phyloP scores from a whole-genome alignment of 371 early-diverging fungal species.

The Rhizopus delemar region DNA sequence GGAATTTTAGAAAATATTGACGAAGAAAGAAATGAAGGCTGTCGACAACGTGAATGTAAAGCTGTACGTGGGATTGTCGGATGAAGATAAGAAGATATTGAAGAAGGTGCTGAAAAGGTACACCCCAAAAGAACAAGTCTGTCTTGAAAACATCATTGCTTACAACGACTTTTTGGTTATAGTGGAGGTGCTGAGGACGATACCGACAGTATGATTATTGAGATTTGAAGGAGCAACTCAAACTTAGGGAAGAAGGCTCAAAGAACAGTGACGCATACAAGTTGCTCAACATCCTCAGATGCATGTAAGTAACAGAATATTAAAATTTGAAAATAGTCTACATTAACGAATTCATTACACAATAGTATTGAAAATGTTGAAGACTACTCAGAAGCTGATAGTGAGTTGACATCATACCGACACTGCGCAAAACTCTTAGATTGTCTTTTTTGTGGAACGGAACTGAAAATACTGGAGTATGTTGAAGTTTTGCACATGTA shows the following conservation, averaged over 20 bases:
- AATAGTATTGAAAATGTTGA: constrained; percentile 22
- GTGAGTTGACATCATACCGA: constrained; percentile 23
- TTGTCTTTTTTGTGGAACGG: constrained; percentile 17
- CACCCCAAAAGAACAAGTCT: constrained; percentile 20
- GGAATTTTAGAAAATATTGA: constrained; percentile 14
- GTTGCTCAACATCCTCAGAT: constrained; percentile 18
- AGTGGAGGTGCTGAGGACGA: constrained; percentile 19
- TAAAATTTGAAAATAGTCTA: constrained; percentile 16
- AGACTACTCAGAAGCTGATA: constrained; percentile 19
- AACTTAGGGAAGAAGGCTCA: constrained; percentile 17
- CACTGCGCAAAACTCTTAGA: constrained; percentile 19
- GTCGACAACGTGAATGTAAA: constrained; percentile 11
- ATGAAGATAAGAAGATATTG: constrained; percentile 15
- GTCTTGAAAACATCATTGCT: constrained; percentile 18
- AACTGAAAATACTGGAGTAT: constrained; percentile 22
- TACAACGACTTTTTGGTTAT: constrained; percentile 18
- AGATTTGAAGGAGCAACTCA: constrained; percentile 17
- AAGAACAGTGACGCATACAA: constrained; percentile 16
- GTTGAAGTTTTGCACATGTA: constrained; percentile 22
- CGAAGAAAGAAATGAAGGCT: constrained; percentile 15
- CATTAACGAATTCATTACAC: constrained; percentile 14
- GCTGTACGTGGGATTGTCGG: constrained; percentile 13
- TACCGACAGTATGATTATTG: constrained; percentile 12
- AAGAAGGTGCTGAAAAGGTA: constrained; percentile 20
- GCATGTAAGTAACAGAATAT: constrained; percentile 20